phyloP scores from a whole-genome alignment of 345 rosid species.

The Brassica juncea region DNA sequence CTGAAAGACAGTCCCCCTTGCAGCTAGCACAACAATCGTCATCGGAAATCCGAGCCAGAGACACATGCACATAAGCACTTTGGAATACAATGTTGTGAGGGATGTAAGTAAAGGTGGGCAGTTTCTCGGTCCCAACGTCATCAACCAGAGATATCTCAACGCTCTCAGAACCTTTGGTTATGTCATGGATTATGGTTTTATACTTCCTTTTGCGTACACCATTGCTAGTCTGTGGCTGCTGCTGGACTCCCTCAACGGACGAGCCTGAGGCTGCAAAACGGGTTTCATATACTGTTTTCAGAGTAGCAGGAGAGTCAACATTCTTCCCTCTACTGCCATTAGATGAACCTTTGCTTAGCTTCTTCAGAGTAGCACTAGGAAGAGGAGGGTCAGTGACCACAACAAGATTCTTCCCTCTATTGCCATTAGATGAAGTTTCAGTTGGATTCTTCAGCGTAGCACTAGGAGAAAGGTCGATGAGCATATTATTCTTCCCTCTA shows the following conservation, averaged over 20 bases:
- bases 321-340: slow-evolving; percentile 28
- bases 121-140: slow-evolving; percentile 46
- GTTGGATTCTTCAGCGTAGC: not conserved
- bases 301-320: slow-evolving; percentile 16
- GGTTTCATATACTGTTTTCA: slow-evolving; percentile 27
- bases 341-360: slow-evolving; percentile 30
- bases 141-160: slow-evolving; percentile 61
- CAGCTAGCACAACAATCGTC: slow-evolving; percentile 72
- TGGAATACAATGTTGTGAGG: slow-evolving; percentile 60
- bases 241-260: slow-evolving; percentile 7
- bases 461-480: not conserved
- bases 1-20: slow-evolving; percentile 70
- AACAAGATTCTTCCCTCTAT: not conserved
- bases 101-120: slow-evolving; percentile 69
- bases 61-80: slow-evolving; percentile 60
- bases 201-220: slow-evolving; percentile 35
- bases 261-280: slow-evolving; percentile 36
- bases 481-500: not conserved
- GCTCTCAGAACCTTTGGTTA: slow-evolving; percentile 61
- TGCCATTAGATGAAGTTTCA: not conserved
- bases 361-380: not conserved
- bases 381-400: not conserved
- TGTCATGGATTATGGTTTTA: slow-evolving; percentile 37
- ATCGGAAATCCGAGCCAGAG: slow-evolving; percentile 73
- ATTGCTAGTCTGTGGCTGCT: slow-evolving; percentile 25